Conservation (phyloP, 2,329 filamentous ascomycete genomes). For the Penicillium hordei region DNA sequence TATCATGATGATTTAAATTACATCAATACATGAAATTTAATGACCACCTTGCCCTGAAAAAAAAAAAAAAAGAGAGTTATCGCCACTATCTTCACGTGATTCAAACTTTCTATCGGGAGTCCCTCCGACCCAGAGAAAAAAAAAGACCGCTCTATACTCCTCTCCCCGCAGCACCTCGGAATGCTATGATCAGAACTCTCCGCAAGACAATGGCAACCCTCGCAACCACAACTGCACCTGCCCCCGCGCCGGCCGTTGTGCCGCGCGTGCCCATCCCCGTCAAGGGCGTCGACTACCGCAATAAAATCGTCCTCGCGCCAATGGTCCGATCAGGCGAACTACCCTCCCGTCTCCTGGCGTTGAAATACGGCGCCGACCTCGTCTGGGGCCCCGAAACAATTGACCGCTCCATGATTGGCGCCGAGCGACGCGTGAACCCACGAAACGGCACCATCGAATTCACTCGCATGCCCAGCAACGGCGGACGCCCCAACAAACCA, state of each 20-base stretch:
- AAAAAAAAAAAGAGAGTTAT: background rate
- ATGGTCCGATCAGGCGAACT: slow-evolving; percentile 99
- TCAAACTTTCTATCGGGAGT: background rate
- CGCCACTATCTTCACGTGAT: slow-evolving; percentile 20
- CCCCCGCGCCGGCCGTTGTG: slow-evolving; percentile 33
- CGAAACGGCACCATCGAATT: slow-evolving; percentile 81
- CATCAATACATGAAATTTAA: background rate
- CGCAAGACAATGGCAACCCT: slow-evolving; percentile 56
- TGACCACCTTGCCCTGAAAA: background rate
- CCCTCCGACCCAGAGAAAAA: slow-evolving; percentile 10
- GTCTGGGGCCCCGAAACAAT: slow-evolving; percentile 98
- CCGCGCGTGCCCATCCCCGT: slow-evolving; percentile 79
- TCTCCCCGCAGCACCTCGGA: slow-evolving; percentile 10
- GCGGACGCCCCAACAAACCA: slow-evolving; percentile 43
- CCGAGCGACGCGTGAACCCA: slow-evolving; percentile 72
- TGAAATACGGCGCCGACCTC: slow-evolving; percentile 93
- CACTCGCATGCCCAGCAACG: slow-evolving; percentile 71
- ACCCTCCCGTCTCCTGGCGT: slow-evolving; percentile 80
- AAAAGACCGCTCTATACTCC: background rate
- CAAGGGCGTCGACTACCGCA: slow-evolving; percentile 88
- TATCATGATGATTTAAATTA: background rate
- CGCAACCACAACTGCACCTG: slow-evolving; percentile 29
- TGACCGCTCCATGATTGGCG: slow-evolving; percentile 87
- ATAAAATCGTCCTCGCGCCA: slow-evolving; percentile 90
- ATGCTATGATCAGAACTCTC: slow-evolving; percentile 45